phyloP scores from a whole-genome alignment of 164 flowering plant genomes.

The Berberis thunbergii region DNA sequence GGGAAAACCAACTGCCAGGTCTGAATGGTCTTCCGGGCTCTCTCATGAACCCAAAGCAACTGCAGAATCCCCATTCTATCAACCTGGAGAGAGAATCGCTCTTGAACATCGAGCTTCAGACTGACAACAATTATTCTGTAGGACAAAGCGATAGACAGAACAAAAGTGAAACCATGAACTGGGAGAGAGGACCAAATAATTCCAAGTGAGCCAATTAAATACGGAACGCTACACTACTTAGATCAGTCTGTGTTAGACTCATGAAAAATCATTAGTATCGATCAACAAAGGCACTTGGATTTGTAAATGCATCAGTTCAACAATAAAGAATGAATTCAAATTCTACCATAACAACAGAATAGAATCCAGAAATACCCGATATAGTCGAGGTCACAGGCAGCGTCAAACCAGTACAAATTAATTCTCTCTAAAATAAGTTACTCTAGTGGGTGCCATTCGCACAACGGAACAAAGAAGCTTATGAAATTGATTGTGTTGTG shows the following conservation, averaged over 20 bases:
- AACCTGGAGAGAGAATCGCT: slow-evolving; percentile 26
- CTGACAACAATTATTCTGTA: not conserved
- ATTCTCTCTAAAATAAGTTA: slow-evolving; percentile 17
- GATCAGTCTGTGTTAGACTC: no score
- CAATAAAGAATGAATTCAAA: no score
- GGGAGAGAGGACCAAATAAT: no score
- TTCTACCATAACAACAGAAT: no score
- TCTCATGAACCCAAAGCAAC: slow-evolving; percentile 62
- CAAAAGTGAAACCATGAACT: no score
- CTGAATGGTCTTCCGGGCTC: slow-evolving; percentile 23
- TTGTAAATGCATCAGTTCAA: no score
- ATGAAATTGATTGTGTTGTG: slow-evolving; percentile 22
- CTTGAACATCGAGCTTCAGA: slow-evolving; percentile 21
- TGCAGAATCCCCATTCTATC: slow-evolving; percentile 59
- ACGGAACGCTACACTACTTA: no score
- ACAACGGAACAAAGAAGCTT: slow-evolving; percentile 41
- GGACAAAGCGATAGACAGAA: no score
- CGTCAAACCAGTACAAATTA: slow-evolving; percentile 16
- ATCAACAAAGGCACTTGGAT: no score
- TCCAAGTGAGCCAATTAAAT: no score
- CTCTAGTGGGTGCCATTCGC: slow-evolving; percentile 80
- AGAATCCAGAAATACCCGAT: not conserved
- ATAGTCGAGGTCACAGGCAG: slow-evolving; percentile 11
- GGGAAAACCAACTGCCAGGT: slow-evolving; percentile 24
- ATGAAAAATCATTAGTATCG: no score